Conservation (phyloP, 495 filamentous ascomycete genomes). For the Xylaria palmicola region DNA sequence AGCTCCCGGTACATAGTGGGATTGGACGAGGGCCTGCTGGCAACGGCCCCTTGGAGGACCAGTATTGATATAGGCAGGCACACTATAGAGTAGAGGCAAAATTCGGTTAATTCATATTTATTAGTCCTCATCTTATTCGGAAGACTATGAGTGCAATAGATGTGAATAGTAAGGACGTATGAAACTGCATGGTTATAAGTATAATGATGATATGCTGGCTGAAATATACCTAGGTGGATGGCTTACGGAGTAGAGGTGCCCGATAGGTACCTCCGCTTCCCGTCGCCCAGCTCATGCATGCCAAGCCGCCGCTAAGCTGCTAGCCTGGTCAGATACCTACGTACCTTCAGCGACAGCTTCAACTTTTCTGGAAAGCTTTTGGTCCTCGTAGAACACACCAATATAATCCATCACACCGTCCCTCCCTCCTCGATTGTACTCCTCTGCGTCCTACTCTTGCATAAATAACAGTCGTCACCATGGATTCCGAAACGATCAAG, state of each 20-base stretch:
- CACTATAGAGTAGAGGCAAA: not conserved
- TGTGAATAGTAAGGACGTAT: too few species aligned
- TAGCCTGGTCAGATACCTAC: not conserved
- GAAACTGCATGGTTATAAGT: too few species aligned
- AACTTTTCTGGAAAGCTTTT: slow-evolving; percentile 14
- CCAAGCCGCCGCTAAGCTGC: not conserved
- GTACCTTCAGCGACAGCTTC: not conserved
- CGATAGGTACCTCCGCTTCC: too few species aligned
- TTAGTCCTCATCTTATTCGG: not conserved
- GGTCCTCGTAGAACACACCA: not conserved
- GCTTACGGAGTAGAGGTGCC: too few species aligned
- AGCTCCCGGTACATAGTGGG: not conserved
- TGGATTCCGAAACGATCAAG: slow-evolving; percentile 57
- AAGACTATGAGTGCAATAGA: too few species aligned
- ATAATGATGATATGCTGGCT: too few species aligned
- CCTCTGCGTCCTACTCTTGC: not conserved
- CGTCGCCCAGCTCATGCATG: too few species aligned
- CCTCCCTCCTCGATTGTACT: not conserved
- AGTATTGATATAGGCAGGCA: not conserved
- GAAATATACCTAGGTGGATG: not conserved
- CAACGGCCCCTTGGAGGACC: not conserved
- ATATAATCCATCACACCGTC: not conserved
- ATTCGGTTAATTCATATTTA: not conserved
- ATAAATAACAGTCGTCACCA: slow-evolving; percentile 11
- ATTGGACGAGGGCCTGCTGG: slow-evolving; percentile 6